Evolutionary conservation across 2,329 filamentous ascomycete species (phyloP).

Genomic region (Alternaria ventricosa): DNA sequence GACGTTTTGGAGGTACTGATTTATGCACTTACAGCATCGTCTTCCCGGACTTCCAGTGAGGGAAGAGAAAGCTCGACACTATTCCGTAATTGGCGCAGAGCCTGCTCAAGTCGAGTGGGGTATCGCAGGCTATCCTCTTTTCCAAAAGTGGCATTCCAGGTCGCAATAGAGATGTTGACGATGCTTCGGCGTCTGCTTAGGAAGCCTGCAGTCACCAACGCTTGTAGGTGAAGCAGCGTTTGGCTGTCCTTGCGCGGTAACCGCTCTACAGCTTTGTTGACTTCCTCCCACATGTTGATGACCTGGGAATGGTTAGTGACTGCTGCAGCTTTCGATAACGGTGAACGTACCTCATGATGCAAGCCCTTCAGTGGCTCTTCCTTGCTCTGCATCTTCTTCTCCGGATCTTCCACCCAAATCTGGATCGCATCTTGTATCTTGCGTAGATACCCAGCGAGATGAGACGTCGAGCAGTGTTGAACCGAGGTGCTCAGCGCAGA

Average conservation of each 20-base stretch:
- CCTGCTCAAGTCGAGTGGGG: slow-evolving; percentile 67
- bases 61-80: slow-evolving; percentile 61
- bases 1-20: slow-evolving; percentile 53
- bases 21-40: slow-evolving; percentile 46
- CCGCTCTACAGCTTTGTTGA: slow-evolving; percentile 62
- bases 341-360: slow-evolving; percentile 31
- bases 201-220: slow-evolving; percentile 61
- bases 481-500: slow-evolving; percentile 57
- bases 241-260: slow-evolving; percentile 65
- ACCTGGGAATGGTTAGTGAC: slow-evolving; percentile 31
- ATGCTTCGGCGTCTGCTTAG: slow-evolving; percentile 59
- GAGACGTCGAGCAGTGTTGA: slow-evolving; percentile 49
- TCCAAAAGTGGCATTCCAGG: slow-evolving; percentile 77
- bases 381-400: slow-evolving; percentile 39
- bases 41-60: slow-evolving; percentile 50
- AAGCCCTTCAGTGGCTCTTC: slow-evolving; percentile 27
- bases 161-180: slow-evolving; percentile 59
- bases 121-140: slow-evolving; percentile 66
- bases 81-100: slow-evolving; percentile 66
- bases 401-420: slow-evolving; percentile 68
- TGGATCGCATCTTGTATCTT: slow-evolving; percentile 68
- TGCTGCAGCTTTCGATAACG: slow-evolving; percentile 14
- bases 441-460: slow-evolving; percentile 63
- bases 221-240: slow-evolving; percentile 61
- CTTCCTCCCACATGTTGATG: slow-evolving; percentile 48